Base-by-base conservation (phyloP, 495 filamentous ascomycete species). In the Aspergillus carlsbadensis region DNA sequence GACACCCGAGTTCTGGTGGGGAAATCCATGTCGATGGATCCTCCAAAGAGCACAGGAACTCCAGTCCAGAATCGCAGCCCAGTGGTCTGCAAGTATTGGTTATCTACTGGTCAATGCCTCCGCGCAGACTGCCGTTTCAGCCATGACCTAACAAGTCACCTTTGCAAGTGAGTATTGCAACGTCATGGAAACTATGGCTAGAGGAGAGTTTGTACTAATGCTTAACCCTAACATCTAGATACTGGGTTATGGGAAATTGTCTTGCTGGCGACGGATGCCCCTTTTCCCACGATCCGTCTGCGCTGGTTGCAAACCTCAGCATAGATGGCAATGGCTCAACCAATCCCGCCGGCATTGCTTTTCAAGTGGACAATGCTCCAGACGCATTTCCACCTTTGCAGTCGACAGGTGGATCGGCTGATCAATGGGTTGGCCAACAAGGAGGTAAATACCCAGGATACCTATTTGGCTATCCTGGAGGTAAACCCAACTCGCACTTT, bases 211-310 rank as follows among this genome's bases (percentile, higher is more conserved):
- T 15, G 11, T 11, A 11, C 24, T 57, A 31, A 52, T 49, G 51
- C 49, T 53, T 3, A n/a, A 8, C 40, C 60, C 72, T 40, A 62
- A 57, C 22, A 34, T 50, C 1, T 61, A 96, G 91, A 70, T 97
- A 97, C 64, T 99, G 93, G 92, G 81, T 98, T 36, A 92, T 89
- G 78, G 95, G 95, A 10, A 96, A 93, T 63, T 99, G 95, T 68
- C 81, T 99, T 40, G 95, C 95, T 24, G 94, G 94, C 37, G 86
- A 91, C 54, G 91, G 91, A 11, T 99, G 95, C 71, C 87, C 96
- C 54, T 99, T 99, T 78, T 97, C 93, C 10, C 95, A 99, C 67
- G 95, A 99, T 62, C 95, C 95, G 10, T 85, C 92, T 5, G 81
- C 86, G 57, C 79, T 90, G n/a, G 78, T 90, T 57, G 87, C 83